phyloP scores from a whole-genome alignment of 1,284 basidiomycete genomes.

The Boletus holoroseus region DNA sequence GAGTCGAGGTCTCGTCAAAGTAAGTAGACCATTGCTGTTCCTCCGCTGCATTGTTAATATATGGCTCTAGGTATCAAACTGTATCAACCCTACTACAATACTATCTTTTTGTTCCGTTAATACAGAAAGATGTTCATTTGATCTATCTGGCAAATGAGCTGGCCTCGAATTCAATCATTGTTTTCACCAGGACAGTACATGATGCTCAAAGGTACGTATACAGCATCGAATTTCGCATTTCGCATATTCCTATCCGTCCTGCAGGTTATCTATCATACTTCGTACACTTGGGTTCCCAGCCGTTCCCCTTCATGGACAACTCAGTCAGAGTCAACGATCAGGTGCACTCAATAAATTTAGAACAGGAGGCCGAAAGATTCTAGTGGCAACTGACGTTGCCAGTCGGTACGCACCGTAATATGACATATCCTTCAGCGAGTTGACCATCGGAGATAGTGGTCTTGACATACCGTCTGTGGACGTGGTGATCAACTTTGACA shows the following conservation, averaged over 20 bases:
- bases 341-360: slow-evolving; percentile 98
- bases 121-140: slow-evolving; percentile 90
- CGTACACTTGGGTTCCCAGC: slow-evolving; percentile 92
- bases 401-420: slow-evolving; percentile 55
- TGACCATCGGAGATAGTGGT: slow-evolving; percentile 50
- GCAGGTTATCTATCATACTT: slow-evolving; percentile 82
- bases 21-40: slow-evolving; percentile 36
- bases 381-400: slow-evolving; percentile 98
- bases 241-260: slow-evolving; percentile 1
- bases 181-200: slow-evolving; percentile 94
- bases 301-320: slow-evolving; percentile 92
- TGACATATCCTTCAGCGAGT: slow-evolving; percentile 2
- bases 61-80: slow-evolving; percentile 79
- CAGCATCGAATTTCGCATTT: background rate
- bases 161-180: slow-evolving; percentile 89
- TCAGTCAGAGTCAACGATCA: slow-evolving; percentile 89
- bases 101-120: slow-evolving; percentile 91
- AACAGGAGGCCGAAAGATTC: slow-evolving; percentile 83
- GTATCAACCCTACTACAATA: slow-evolving; percentile 95
- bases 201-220: slow-evolving; percentile 74
- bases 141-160: slow-evolving; percentile 88
- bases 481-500: slow-evolving; percentile 96
- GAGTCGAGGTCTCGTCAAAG: slow-evolving; percentile 93
- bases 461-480: slow-evolving; percentile 97
- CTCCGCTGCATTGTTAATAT: slow-evolving; percentile 4